Evolutionary conservation across 148 eudicot species (phyloP).

Genomic region (Camellia lanceoleosa): DNA sequence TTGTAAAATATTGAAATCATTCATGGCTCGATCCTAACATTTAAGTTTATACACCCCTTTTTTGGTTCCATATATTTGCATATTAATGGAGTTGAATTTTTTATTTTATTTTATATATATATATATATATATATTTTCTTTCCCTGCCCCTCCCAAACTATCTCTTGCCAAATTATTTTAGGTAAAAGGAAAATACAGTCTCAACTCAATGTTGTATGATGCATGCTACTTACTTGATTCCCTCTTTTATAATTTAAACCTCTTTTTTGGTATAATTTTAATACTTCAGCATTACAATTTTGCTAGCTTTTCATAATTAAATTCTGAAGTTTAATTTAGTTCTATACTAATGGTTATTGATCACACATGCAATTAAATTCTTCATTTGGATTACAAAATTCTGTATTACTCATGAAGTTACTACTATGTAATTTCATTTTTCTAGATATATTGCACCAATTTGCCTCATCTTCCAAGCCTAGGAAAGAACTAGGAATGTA

Average conservation of each 20-base stretch:
- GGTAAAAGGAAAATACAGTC: neutral
- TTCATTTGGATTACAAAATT: too few relatives aligned
- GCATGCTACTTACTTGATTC: neutral
- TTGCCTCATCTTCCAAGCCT: conserved; percentile 69
- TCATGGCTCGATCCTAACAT: too few relatives aligned
- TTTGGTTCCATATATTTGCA: neutral
- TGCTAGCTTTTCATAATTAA: neutral
- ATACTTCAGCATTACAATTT: neutral
- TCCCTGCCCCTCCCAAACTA: neutral
- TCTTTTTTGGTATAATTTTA: neutral
- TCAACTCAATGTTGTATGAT: neutral
- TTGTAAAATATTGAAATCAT: too few relatives aligned
- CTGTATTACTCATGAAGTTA: neutral
- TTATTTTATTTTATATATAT: too few relatives aligned
- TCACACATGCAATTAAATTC: neutral
- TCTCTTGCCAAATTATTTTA: too few relatives aligned
- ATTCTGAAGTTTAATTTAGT: neutral
- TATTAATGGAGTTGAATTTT: neutral
- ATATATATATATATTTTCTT: too few relatives aligned
- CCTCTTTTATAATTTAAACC: neutral
- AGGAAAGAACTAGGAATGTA: conserved; percentile 68
- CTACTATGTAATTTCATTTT: conserved; percentile 3
- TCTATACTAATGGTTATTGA: neutral
- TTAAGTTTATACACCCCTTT: too few relatives aligned
- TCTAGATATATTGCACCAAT: conserved; percentile 46